These are phyloP conservation scores for Neostapfia colusana DNA, from an alignment of 176 grass and related monocot genomes.

Conservation along the genomic window DNA sequence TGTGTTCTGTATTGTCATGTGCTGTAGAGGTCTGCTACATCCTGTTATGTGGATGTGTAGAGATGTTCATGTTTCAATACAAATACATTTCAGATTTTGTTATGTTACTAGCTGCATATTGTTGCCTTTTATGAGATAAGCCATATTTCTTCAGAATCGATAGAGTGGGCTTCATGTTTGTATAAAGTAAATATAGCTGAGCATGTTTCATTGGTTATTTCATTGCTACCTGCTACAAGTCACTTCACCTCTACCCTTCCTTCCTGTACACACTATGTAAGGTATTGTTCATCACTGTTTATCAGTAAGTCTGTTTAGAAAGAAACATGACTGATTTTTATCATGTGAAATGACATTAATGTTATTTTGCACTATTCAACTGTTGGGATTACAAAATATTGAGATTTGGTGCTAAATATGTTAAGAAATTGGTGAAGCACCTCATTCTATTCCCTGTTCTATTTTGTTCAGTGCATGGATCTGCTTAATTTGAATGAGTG, in stretches of 20 bases:
- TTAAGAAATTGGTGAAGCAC: too few relatives aligned
- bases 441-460: slow-evolving; percentile 27
- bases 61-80: background rate
- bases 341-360: background rate
- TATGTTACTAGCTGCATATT: background rate
- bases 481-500: slow-evolving; percentile 27
- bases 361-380: background rate
- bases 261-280: background rate
- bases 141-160: background rate
- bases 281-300: background rate
- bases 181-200: background rate
- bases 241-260: background rate
- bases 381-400: background rate
- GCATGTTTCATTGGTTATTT: background rate
- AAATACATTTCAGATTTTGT: background rate
- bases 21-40: background rate
- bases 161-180: background rate
- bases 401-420: too few relatives aligned
- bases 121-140: background rate
- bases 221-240: background rate
- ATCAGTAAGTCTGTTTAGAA: background rate
- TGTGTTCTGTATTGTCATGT: background rate
- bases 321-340: slow-evolving; percentile 6
- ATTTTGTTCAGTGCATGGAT: background rate
- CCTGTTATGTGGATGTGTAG: background rate